Conservation (phyloP, 1,284 basidiomycete genomes). For the Leccinum solheimii region DNA sequence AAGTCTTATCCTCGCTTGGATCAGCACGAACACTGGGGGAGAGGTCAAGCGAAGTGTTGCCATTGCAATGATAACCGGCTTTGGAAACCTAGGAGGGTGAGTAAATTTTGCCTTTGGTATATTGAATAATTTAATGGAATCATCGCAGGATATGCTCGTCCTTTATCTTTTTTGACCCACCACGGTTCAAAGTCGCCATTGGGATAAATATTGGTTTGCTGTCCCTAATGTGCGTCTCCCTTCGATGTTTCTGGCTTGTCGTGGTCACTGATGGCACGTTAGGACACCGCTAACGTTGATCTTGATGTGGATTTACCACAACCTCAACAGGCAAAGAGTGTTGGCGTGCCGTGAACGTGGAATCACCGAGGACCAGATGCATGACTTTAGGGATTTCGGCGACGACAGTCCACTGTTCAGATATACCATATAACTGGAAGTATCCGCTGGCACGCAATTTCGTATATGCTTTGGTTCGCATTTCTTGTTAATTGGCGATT, state of each 20-base stretch:
- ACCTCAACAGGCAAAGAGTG: conserved; percentile 43
- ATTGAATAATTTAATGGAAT: not conserved
- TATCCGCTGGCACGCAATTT: not conserved
- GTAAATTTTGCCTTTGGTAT: conserved; percentile 1
- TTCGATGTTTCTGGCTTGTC: not conserved
- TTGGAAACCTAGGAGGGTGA: conserved; percentile 56
- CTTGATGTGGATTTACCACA: conserved; percentile 40
- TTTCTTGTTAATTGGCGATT: not conserved
- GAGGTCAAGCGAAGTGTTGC: conserved; percentile 51
- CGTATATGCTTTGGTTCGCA: not conserved
- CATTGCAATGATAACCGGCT: conserved; percentile 54
- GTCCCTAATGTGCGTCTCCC: conserved; percentile 28
- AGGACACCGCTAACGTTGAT: conserved; percentile 27
- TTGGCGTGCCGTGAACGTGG: conserved; percentile 38
- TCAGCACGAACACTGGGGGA: conserved; percentile 54
- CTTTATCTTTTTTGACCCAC: conserved; percentile 46
- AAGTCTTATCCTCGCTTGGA: conserved; percentile 55
- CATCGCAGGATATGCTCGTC: conserved; percentile 41
- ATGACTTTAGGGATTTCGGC: conserved; percentile 44
- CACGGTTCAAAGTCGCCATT: conserved; percentile 50
- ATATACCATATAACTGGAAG: conserved; percentile 26
- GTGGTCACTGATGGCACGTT: conserved; percentile 1
- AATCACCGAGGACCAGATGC: conserved; percentile 37
- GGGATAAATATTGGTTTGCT: conserved; percentile 39
- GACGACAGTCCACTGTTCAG: conserved; percentile 51